A percentile compares a stretch with the other conserved stretches of the same genome.
These are phyloP conservation scores for Aspergillus japonicus DNA, from an alignment of 2,329 filamentous ascomycete species.

Conservation along the genomic window DNA sequence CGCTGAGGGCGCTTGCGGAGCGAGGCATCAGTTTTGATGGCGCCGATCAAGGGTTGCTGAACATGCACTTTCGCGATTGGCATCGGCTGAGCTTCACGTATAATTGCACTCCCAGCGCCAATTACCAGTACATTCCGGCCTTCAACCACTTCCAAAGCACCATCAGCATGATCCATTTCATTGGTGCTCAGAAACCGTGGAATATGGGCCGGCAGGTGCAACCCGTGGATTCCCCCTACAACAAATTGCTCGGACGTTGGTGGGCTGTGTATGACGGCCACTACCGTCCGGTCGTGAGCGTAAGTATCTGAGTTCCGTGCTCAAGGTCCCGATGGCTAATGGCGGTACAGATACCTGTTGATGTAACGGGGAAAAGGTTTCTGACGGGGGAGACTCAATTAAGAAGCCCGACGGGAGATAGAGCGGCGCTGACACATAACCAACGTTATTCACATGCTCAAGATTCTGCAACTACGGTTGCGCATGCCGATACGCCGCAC, in stretches of 20 bases:
- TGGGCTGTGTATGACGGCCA: conserved; percentile 93
- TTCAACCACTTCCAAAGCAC: conserved; percentile 89
- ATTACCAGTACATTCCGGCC: conserved; percentile 96
- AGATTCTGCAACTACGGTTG: not conserved
- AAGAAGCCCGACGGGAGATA: not conserved
- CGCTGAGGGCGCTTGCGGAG: conserved; percentile 78
- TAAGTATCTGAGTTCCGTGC: conserved; percentile 10
- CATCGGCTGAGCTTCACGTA: conserved; percentile 91
- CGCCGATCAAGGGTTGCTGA: conserved; percentile 91
- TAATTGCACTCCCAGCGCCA: conserved; percentile 93
- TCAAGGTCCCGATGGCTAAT: not conserved
- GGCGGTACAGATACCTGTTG: not conserved
- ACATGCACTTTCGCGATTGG: conserved; percentile 87
- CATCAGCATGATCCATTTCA: conserved; percentile 92
- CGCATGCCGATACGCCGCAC: not conserved
- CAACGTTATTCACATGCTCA: not conserved
- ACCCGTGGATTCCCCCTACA: conserved; percentile 55
- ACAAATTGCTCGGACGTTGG: conserved; percentile 83
- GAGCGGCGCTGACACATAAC: not conserved
- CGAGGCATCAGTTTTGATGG: conserved; percentile 92
- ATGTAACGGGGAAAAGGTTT: not conserved
- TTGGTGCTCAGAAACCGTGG: conserved; percentile 91
- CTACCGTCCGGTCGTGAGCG: conserved; percentile 54
- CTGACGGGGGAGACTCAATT: not conserved
- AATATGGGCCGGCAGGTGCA: conserved; percentile 50